Base-by-base conservation (phyloP, 495 filamentous ascomycete species). In the Podospora australis region DNA sequence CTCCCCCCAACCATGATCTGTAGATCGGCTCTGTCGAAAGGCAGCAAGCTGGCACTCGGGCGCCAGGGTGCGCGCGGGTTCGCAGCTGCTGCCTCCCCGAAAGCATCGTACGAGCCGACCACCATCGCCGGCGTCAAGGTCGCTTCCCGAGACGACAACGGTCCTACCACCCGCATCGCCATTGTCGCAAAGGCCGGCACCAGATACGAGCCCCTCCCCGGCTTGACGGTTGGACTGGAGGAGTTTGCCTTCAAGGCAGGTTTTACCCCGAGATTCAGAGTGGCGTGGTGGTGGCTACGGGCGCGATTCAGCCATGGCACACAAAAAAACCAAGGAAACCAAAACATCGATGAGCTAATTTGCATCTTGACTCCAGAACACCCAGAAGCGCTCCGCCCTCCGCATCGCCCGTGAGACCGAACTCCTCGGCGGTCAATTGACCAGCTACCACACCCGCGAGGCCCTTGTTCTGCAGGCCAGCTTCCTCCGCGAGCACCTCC, bases 191-290 rank as follows among this genome's bases (percentile, higher is more conserved):
- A 91, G 69, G 92, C 87, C 50, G 92, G 92, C 61, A 88, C 90
- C 57, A 77, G 92, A 66, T 97, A 90, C 72, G 80, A 99, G 75
- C 77, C 82, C 36, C 74, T 84, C 49, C 94, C 92, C 57, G 92
- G 94, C 43, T 80, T 95, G 63, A 81, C 90, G 47, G 86, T 95
- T 55, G 90, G 84, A 22, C 74, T 99, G 54, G 84, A 92, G 71
- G 82, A 87, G 63, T 97, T 88, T 70, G 90, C 92, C 48, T 99
- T 95, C 84, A 91, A 92, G 86, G 92, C 92, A 65, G 50, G 82
- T 75, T 30, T 20, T 47, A 9, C 21, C 22, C 23, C 2, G 14
- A 10, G 1, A 17, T 14, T 44, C 46, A 17, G 7, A 25, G 24
- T 26, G 41, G 9, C 23, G 11, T 29, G 34, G 14, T 25, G 19